Base-by-base conservation (phyloP, 2,329 filamentous ascomycete species). In the Verruconis gallopava region DNA sequence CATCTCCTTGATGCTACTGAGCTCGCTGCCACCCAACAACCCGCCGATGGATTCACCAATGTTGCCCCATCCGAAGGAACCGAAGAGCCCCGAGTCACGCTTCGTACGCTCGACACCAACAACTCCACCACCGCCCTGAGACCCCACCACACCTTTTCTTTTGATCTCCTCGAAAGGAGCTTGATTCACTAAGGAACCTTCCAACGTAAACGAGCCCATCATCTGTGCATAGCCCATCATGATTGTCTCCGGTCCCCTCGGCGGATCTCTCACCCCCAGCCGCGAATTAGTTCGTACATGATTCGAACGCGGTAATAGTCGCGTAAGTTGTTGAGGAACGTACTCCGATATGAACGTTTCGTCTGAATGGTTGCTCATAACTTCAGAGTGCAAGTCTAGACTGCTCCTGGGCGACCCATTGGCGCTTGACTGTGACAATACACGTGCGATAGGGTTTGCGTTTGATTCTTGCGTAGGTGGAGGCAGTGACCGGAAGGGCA, bases 201-300 rank as follows among this genome's bases (percentile, higher is more conserved):
- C 91, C 4, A 98, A 65, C 0, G 79, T 85, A 52, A 98, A 98
- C 0, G 84, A 88, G 3, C 91, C 91, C 59, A 85, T 83, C 2
- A 96, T 76, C 53, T 98, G 91, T 2, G 85, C 89, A 61, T 93
- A 98, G 0, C 88, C 91, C 91, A 98, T 98, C 77, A 98, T 93
- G 42, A 98, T 65, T 1, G 81, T 79, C 57, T 96, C 88, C 1
- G 84, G 77, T 67, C 53, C 51, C 32, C 66, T 56, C 37, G 65
- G 63, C 18, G 19, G 28, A 14, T 52, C 54, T 19, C 51, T 51
- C n/a, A 44, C 49, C 4, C 46, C 51, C 1, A 53, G 49, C 0
- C 20, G 52, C 50, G 48, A 47, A 4, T 38, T 25, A 12, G 34
- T 44, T 13, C 45, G 46, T 13, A 43, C 20, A 19, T 40, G 43